A percentile compares a stretch with the other conserved stretches of the same genome.
phyloP scores from a whole-genome alignment of 352 stramenopile genomes.

The Phytophthora pluvialis region DNA sequence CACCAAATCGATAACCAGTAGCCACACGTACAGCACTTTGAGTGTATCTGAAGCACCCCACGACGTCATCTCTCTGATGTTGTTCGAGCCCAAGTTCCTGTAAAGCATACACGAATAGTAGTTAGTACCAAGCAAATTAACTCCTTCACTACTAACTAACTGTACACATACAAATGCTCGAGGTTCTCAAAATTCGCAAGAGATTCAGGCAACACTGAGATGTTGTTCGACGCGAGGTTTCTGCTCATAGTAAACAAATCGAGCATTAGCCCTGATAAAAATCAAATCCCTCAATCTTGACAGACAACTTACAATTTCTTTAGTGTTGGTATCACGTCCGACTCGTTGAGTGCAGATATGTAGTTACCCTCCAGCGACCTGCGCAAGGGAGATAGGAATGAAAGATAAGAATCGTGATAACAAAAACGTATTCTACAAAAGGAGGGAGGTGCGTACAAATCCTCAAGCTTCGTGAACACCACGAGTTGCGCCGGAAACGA shows the following conservation, averaged over 20 bases:
- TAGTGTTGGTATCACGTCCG: constrained; percentile 21
- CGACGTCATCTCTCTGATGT: constrained; percentile 20
- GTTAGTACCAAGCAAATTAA: not conserved
- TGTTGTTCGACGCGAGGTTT: constrained; percentile 30
- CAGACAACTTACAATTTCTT: constrained; percentile 28
- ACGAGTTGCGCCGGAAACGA: constrained; percentile 28
- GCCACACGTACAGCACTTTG: constrained; percentile 20
- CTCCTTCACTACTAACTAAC: too few species aligned
- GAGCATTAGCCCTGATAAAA: constrained; percentile 6
- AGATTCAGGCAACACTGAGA: constrained; percentile 20
- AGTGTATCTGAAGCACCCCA: constrained; percentile 17
- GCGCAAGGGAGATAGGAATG: not conserved
- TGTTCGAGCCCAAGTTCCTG: constrained; percentile 34
- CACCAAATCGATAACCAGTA: not conserved
- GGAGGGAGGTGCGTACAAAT: constrained; percentile 8
- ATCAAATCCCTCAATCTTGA: not conserved
- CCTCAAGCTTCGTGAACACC: constrained; percentile 19
- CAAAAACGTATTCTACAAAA: not conserved
- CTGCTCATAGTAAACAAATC: constrained; percentile 2
- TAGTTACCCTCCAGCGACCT: constrained; percentile 35
- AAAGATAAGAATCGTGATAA: not conserved
- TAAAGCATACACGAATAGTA: not conserved
- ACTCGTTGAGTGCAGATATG: constrained; percentile 25
- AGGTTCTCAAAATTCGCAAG: constrained; percentile 16
- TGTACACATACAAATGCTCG: constrained; percentile 21